Evolutionary conservation across 176 grass and related monocot genomes (phyloP).

Genomic region (Hyparrhenia diplandra): DNA sequence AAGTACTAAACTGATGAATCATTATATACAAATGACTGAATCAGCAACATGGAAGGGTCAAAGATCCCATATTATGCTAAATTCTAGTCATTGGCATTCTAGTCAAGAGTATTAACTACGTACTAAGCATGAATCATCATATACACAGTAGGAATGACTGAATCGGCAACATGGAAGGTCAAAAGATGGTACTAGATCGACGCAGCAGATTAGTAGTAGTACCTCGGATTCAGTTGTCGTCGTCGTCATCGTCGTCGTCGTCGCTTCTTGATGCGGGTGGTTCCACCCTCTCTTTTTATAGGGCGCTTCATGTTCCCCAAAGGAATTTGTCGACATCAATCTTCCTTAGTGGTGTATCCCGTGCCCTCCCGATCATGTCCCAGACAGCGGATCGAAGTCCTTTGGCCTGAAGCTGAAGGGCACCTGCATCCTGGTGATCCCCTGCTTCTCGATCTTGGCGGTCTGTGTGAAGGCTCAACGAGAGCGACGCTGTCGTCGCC

Average conservation of each 20-base stretch:
- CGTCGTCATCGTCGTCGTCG: slow-evolving; percentile 47
- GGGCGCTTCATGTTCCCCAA: slow-evolving; percentile 94
- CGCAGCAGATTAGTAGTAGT: slow-evolving; percentile 31
- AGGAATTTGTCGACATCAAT: slow-evolving; percentile 87
- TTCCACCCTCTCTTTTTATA: slow-evolving; percentile 80
- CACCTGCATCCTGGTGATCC: slow-evolving; percentile 74
- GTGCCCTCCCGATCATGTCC: slow-evolving; percentile 95
- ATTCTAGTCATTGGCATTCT: too few relatives aligned
- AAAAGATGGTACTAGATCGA: not conserved
- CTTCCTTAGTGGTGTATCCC: slow-evolving; percentile 83
- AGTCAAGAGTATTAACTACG: too few relatives aligned
- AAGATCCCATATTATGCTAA: too few relatives aligned
- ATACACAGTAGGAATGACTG: too few relatives aligned
- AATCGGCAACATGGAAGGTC: not conserved
- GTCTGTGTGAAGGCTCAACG: slow-evolving; percentile 69
- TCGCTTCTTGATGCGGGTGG: slow-evolving; percentile 81
- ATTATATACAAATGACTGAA: too few relatives aligned
- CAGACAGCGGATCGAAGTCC: slow-evolving; percentile 88
- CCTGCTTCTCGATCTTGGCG: slow-evolving; percentile 71
- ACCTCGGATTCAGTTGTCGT: slow-evolving; percentile 21
- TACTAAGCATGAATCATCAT: too few relatives aligned
- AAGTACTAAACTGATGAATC: not conserved
- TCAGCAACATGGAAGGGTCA: not conserved
- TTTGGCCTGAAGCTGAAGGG: slow-evolving; percentile 85
- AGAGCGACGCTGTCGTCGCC: slow-evolving; percentile 61